Base-by-base conservation (phyloP, 2,329 filamentous ascomycete species). In the Thermothelomyces thermophilus region DNA sequence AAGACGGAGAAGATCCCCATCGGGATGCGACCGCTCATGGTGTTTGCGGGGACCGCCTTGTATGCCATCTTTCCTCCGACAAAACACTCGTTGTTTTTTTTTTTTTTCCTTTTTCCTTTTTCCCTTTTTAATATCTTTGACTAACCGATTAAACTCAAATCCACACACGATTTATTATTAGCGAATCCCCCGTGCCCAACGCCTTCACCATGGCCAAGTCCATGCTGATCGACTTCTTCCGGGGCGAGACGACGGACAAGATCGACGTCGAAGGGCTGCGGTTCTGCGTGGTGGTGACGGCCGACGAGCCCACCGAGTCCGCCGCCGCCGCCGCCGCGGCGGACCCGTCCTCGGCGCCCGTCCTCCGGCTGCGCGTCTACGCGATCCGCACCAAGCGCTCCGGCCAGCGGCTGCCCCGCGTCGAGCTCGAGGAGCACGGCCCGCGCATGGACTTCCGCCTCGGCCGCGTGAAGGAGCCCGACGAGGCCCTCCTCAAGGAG, bases 181-280 rank as follows among this genome's bases (percentile, higher is more conserved):
- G 57, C 67, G 90, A 96, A 63, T 87, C 84, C 64, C 84, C 87
- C 16, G 84, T 87, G 8, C 71, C 81, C 45, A 84, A 87, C 62
- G 83, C 86, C 62, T 96, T 90, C 68, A 90, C 85, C 3, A 79
- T 91, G 59, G 83, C 90, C 48, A 96, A 95, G 76, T 88, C 80
- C 66, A 75, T 97, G 65, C 79, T 98, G 53, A 72, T 88, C 54
- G 93, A 98, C 70, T 83, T 97, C 64, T 97, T 98, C 77, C 85
- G 85, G 66, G 90, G 90, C 40, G 84, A 89, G 61, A 72, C 75
- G 39, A 77, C 84, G 13, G 78, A 84, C 64, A 88, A 87, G 71
- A 84, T 98, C 51, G 93, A 98, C 70, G 91, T 97, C 47, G 90
- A 95, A 70, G 93, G 93, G 17, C 71, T 98, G 63, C 90, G 95